phyloP scores from a whole-genome alignment of 352 stramenopile genomes.

The Pythium brachiatum region DNA sequence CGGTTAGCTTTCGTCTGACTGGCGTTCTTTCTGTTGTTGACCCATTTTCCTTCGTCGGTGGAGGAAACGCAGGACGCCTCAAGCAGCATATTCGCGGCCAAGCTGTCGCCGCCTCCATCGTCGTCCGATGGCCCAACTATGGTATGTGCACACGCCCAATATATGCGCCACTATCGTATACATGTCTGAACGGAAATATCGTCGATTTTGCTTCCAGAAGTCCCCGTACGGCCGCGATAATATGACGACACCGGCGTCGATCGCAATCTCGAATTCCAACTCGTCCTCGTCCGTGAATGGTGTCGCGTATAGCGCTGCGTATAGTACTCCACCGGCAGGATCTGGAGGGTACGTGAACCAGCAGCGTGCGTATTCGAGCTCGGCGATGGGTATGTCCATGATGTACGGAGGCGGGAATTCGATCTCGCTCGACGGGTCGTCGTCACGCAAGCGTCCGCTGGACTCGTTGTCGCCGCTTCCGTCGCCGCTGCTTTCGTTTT shows the following conservation, averaged over 20 bases:
- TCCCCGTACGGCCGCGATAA: slow-evolving; percentile 15
- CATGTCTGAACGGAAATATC: slow-evolving; percentile 10
- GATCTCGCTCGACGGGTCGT: slow-evolving; percentile 8
- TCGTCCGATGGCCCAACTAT: slow-evolving; percentile 30
- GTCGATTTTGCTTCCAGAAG: slow-evolving; percentile 10
- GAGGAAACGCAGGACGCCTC: slow-evolving; percentile 7
- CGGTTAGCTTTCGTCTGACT: slow-evolving; percentile 15
- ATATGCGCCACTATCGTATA: background rate
- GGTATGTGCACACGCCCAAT: slow-evolving; percentile 9
- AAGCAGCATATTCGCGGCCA: slow-evolving; percentile 14
- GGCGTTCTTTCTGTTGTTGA: slow-evolving; percentile 14
- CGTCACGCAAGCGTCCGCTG: slow-evolving; percentile 20
- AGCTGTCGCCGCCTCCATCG: slow-evolving; percentile 25
- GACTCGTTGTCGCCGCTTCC: slow-evolving; percentile 24
- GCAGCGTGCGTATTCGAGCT: background rate
- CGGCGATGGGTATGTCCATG: background rate
- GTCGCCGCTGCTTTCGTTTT: slow-evolving; percentile 25
- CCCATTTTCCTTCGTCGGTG: slow-evolving; percentile 10
- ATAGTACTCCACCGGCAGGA: background rate
- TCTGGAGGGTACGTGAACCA: background rate
- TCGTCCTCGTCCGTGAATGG: background rate
- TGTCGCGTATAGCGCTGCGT: background rate
- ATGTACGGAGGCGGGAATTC: slow-evolving; percentile 10
- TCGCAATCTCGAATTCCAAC: background rate
- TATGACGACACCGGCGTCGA: slow-evolving; percentile 1